Evolutionary conservation across 805 yeast species (phyloP).

Genomic region (Yamadazyma olivae): DNA sequence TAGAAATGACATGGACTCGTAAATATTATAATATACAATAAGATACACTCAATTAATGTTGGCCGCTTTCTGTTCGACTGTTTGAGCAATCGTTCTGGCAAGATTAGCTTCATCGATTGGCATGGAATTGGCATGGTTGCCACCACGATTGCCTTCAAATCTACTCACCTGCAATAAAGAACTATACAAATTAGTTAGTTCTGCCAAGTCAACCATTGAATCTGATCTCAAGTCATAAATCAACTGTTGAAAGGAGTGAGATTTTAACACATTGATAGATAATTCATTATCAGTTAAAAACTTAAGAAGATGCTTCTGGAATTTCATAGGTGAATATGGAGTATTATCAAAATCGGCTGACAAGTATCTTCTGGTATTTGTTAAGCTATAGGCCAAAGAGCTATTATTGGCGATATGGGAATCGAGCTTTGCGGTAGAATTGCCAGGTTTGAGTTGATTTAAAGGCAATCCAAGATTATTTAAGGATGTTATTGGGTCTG

Average conservation of each 20-base stretch:
- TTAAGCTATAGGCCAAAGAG: slow-evolving; percentile 5
- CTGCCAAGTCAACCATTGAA: slow-evolving; percentile 44
- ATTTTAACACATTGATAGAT: slow-evolving; percentile 45
- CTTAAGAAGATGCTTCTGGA: slow-evolving; percentile 49
- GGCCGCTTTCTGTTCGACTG: slow-evolving; percentile 17
- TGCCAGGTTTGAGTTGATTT: neutral
- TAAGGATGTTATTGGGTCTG: neutral
- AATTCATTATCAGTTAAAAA: slow-evolving; percentile 53
- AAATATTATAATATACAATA: neutral
- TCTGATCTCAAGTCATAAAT: slow-evolving; percentile 49
- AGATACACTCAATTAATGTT: slow-evolving; percentile 2
- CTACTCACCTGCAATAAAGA: slow-evolving; percentile 44
- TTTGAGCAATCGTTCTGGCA: slow-evolving; percentile 19
- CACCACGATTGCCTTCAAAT: slow-evolving; percentile 10
- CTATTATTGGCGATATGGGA: neutral
- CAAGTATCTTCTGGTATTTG: slow-evolving; percentile 17
- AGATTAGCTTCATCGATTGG: slow-evolving; percentile 23
- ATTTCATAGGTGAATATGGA: slow-evolving; percentile 44
- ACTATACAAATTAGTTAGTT: slow-evolving; percentile 42
- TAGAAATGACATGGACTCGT: neutral
- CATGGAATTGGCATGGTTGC: slow-evolving; percentile 6
- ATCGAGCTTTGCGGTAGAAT: neutral
- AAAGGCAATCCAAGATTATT: no score
- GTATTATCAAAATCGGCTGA: slow-evolving; percentile 36
- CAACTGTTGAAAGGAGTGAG: slow-evolving; percentile 50